Base-by-base conservation (phyloP, 148 eudicot genomes). In the Rhododendron molle region DNA sequence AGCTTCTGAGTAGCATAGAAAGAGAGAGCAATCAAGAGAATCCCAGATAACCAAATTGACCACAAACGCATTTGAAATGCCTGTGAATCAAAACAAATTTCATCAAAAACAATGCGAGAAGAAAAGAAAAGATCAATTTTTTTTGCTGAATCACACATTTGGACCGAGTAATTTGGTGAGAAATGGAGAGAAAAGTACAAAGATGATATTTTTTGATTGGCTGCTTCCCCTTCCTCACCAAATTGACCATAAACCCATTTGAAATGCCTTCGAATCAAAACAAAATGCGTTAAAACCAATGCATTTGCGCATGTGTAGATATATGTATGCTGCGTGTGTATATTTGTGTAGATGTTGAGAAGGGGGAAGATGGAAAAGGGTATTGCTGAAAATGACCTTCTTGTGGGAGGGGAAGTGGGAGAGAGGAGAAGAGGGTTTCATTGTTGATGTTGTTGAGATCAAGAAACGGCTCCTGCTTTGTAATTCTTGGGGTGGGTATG, bases 1-100 rank as follows among this genome's bases (percentile, higher is more conserved):
- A 69, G 74, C 74, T 69, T 69, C 74, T 69, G 74, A 13, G 74
- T 69, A 69, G 74, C 74, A 69, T 69, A 69, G 74, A 28, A 69
- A 12, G 74, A 69, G 74, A 69, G 5, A 69, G 74, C 36, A 69
- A 69, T 69, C 74, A 69, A 69, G 74, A 69, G 36, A 69, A 69
- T 69, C 18, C 74, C 74, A 69, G 74, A 69, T 28, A 69, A 26
- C 74, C 74, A 69, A 69, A 69, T 30, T 30, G 74, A 69, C 74
- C 74, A 69, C 15, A 69, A 69, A 11, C 74, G 38, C 74, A 69
- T 69, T 28, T 28, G 74, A 69, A 69, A 69, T 69, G 74, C 36
- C 74, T 69, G 74, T 28, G 74, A 69, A 28, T 28, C 74, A 69
- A 67, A 3, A 69, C 60, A 54, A 54, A 16, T 54, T 18, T 16